These are phyloP conservation scores for Lasiosphaeria hispida DNA, from an alignment of 495 filamentous ascomycete genomes.

Conservation along the genomic window DNA sequence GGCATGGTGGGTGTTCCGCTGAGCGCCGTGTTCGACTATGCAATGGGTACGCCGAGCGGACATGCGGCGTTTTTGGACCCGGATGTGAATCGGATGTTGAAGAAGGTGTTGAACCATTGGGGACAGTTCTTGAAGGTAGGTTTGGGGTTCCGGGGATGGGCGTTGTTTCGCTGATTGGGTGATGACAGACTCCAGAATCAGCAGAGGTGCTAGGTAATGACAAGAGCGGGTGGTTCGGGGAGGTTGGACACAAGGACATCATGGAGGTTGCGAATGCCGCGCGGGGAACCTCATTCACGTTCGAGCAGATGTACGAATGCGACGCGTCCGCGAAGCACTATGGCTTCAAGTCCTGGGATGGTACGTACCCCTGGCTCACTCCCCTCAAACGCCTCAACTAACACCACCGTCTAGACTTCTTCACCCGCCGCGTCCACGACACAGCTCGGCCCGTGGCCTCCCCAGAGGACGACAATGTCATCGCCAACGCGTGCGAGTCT, in stretches of 20 bases:
- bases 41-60: slow-evolving; percentile 67
- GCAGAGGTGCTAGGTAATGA: slow-evolving; percentile 53
- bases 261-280: slow-evolving; percentile 49
- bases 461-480: slow-evolving; percentile 52
- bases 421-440: slow-evolving; percentile 58
- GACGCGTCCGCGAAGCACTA: slow-evolving; percentile 48
- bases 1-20: slow-evolving; percentile 68
- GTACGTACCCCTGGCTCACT: slow-evolving; percentile 20
- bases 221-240: slow-evolving; percentile 61
- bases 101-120: slow-evolving; percentile 68
- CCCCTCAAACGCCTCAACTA: neutral
- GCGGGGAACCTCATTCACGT: slow-evolving; percentile 39
- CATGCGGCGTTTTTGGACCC: slow-evolving; percentile 64
- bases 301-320: slow-evolving; percentile 53
- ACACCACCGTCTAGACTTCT: slow-evolving; percentile 51
- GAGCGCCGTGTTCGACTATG: slow-evolving; percentile 68
- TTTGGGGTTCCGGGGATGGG: neutral
- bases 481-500: slow-evolving; percentile 67
- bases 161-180: neutral
- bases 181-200: slow-evolving; percentile 49
- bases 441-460: slow-evolving; percentile 57
- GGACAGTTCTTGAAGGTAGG: slow-evolving; percentile 53
- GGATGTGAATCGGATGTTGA: slow-evolving; percentile 65
- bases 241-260: slow-evolving; percentile 42
- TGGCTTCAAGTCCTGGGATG: slow-evolving; percentile 71